Evolutionary conservation across 768 basidiomycete species (phyloP).

Genomic region (Paxillus ammoniavirescens): DNA sequence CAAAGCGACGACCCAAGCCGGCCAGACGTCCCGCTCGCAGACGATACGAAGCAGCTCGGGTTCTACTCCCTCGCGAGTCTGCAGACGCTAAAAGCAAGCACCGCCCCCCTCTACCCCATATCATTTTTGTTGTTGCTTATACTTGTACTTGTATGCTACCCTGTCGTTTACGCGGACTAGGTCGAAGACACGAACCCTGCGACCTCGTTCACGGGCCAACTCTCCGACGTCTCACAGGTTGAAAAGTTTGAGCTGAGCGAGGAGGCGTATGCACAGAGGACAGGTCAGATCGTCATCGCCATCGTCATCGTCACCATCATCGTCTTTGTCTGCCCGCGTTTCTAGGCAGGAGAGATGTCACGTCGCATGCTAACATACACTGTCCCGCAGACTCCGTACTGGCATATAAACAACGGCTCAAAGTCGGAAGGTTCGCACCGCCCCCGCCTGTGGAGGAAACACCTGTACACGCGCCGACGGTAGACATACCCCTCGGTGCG

Average conservation of each 20-base stretch:
- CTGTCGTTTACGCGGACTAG: slow-evolving; percentile 32
- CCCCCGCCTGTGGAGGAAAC: slow-evolving; percentile 32
- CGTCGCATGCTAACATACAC: slow-evolving; percentile 2
- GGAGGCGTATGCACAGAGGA: slow-evolving; percentile 75
- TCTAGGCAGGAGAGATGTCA: no score
- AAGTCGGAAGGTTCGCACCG: slow-evolving; percentile 85
- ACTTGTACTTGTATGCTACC: no score
- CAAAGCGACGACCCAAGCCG: slow-evolving; percentile 50
- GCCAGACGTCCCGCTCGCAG: slow-evolving; percentile 54
- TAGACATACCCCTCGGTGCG: slow-evolving; percentile 63
- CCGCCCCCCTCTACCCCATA: neutral
- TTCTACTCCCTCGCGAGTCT: slow-evolving; percentile 73
- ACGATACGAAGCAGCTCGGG: slow-evolving; percentile 67
- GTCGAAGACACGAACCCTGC: slow-evolving; percentile 77
- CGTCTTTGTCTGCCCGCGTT: no score
- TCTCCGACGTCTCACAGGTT: slow-evolving; percentile 80
- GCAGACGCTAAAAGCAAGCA: slow-evolving; percentile 76
- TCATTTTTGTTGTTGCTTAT: no score
- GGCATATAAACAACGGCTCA: slow-evolving; percentile 82
- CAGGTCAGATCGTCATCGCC: slow-evolving; percentile 46
- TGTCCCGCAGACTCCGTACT: slow-evolving; percentile 72
- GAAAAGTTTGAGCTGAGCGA: slow-evolving; percentile 90
- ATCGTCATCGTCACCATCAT: no score
- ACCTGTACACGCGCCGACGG: slow-evolving; percentile 23
- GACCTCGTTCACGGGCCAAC: slow-evolving; percentile 74